Base-by-base conservation (phyloP, 2,329 filamentous ascomycete species). In the Tolypocladium guangdongense region DNA sequence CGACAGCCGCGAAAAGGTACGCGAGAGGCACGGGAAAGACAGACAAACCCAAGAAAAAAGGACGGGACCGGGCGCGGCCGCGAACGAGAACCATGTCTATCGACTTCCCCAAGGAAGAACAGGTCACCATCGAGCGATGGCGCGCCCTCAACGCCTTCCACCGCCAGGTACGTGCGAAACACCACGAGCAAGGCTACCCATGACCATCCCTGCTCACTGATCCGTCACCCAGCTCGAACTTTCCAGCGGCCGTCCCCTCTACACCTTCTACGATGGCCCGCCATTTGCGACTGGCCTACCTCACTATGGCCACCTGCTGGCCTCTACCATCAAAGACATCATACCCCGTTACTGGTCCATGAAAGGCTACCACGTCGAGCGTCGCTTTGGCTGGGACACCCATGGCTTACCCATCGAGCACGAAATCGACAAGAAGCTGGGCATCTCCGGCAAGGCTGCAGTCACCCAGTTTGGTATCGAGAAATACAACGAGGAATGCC, bases 331-430 rank as follows among this genome's bases (percentile, higher is more conserved):
- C 74, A 96, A 97, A 72, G 92, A 96, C 69, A 93, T 96, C 56
- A 95, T 97, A 60, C 90, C 92, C 10, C 79, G 92, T 62, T 97
- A 96, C 71, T 96, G 91, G 90, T 90, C 90, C 51, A 96, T 96
- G 91, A 95, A 95, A 68, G 92, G 92, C 18, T 88, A 85, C 66
- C 87, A 95, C 74, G 91, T 96, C 51, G 89, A 93, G 74, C 82
- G 92, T 59, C 82, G 91, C 55, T 96, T 96, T 61, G 92, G 92
- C 52, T 96, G 92, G 92, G 92, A 96, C 56, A 85, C 91, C 2
- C 92, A 96, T 66, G 92, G 92, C 56, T 78, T 97, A 52, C 92
- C 92, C 18, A 93, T 97, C 61, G 92, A 97, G 74, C 89, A 95
- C 69, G 92, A 96, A 73, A 96, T 96, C 65, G 92, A 96, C 77